Base-by-base conservation (phyloP, 1,284 basidiomycete genomes). In the Heterobasidion parviporum region DNA sequence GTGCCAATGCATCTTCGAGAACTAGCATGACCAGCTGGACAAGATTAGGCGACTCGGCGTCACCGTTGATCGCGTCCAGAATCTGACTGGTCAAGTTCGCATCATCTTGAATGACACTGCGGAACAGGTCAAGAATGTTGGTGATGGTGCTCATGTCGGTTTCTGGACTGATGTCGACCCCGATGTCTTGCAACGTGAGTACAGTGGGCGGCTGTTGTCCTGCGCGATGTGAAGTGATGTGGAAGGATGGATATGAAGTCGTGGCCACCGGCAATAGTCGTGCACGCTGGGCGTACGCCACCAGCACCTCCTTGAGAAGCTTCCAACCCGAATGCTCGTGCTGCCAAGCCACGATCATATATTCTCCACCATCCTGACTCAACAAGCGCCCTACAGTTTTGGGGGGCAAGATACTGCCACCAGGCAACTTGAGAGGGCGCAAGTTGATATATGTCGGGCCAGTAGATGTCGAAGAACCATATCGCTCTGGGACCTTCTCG, bases 291-390 rank as follows among this genome's bases (percentile, higher is more conserved):
- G 87, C 80, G 64, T 87, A 92, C 64, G 86, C 82, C 6, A 82
- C 81, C 53, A 95, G 72, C 18, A 93, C 71, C 63, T 94, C 93
- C 9, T 90, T 69, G 16, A 94, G 71, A 14, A 94, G 67, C 63
- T 83, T 87, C 92, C 92, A 94, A 0, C 88, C 92, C 9, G 85
- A 91, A 64, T 90, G 82, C 44, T 82, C 72, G 59, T 88, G 84
- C 58, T 87, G 77, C 92, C 92, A 95, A n/a, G 79, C 77, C 1
- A 94, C 80, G 8, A 89, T 83, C 46, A 91, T 72, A 8, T 81
- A 76, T 41, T 91, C 89, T 4, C 78, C 81, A 6, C 81, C 80
- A 57, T 91, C 89, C 2, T 81, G 76, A 61, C 82, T 89, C 38
- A 95, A 74, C 45, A 93, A 75, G 10, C 82, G 80, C 2, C 91